Base-by-base conservation (phyloP, 495 filamentous ascomycete species). In the Xanthoparmelia taractica region DNA sequence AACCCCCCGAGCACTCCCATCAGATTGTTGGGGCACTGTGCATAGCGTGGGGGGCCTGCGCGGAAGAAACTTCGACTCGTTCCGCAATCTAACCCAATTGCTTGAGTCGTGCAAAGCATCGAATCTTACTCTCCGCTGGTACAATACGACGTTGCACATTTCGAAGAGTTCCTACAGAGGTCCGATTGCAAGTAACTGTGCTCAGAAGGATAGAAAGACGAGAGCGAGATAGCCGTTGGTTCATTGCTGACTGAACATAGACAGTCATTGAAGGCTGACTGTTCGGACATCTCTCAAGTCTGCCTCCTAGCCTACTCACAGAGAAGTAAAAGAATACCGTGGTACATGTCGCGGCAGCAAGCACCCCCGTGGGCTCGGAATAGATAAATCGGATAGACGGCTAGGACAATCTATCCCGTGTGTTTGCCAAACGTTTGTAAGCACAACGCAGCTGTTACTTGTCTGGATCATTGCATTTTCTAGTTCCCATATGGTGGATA, bases 1-100 rank as follows among this genome's bases (percentile, higher is more conserved):
- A 84, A 56, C 66, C 77, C 75, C 63, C 82, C 84, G 71, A 97
- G 87, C 70, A 97, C 79, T 72, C n/a, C n/a, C n/a, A n/a, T n/a
- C n/a, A 36, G 10, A 5, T 36, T 36, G 34, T 36, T 36, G 34
- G 34, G 34, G 10, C 34, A 36, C 34, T 36, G 34, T 36, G 34
- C 34, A 36, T 40, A 47, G 43, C 23, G n/a, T 23, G 17, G 2
- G 17, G 13, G 40, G 1, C 12, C 4, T 45, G 25, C 41, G 38
- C 60, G 27, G 52, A 25, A 20, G 25, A 41, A 57, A 33, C 37
- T 6, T 62, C 60, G 50, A 37, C 50, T 63, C 20, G 34, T 60
- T 40, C 8, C 47, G 18, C 31, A 4, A 23, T 40, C 38, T 12
- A 40, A 40, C 13, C 38, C 38, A 15, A 40, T 15, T 23, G 34